Percentiles rank a stretch among this genome's conserved stretches.
Conservation (phyloP, 78 protist species). For the Tieghemostelium lacteum region DNA sequence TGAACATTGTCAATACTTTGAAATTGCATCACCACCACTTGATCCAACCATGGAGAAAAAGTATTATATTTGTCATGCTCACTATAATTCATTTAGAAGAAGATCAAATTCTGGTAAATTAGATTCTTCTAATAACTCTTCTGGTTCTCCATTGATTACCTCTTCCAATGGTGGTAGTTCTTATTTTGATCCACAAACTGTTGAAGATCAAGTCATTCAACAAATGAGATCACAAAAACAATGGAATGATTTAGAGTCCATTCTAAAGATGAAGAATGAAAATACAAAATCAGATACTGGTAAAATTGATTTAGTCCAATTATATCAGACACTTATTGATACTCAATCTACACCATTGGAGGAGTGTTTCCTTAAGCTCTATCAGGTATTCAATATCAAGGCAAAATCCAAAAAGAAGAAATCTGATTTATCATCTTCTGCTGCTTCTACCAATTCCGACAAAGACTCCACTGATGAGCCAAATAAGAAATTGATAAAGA, state of each 20-base stretch:
- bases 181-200: background rate
- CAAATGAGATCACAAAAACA: background rate
- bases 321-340: background rate
- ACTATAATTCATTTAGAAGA: conserved; percentile 14
- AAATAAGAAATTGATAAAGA: conserved; percentile 34
- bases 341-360: conserved; percentile 18
- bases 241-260: conserved; percentile 18
- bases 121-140: background rate
- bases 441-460: background rate
- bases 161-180: background rate
- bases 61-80: conserved; percentile 27
- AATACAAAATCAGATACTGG: conserved; percentile 28
- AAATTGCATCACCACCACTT: conserved; percentile 10
- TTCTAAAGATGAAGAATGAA: conserved; percentile 34
- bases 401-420: conserved; percentile 24
- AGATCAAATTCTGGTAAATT: background rate
- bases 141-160: background rate
- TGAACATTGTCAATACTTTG: conserved; percentile 37
- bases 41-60: background rate
- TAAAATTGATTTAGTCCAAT: conserved; percentile 9
- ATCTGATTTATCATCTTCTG: background rate
- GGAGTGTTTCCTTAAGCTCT: conserved; percentile 12
- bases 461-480: background rate
- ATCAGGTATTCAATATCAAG: conserved; percentile 45
- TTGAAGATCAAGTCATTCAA: background rate